Evolutionary conservation across 1,284 basidiomycete genomes (phyloP).

Genomic region (Trametes pubescens): DNA sequence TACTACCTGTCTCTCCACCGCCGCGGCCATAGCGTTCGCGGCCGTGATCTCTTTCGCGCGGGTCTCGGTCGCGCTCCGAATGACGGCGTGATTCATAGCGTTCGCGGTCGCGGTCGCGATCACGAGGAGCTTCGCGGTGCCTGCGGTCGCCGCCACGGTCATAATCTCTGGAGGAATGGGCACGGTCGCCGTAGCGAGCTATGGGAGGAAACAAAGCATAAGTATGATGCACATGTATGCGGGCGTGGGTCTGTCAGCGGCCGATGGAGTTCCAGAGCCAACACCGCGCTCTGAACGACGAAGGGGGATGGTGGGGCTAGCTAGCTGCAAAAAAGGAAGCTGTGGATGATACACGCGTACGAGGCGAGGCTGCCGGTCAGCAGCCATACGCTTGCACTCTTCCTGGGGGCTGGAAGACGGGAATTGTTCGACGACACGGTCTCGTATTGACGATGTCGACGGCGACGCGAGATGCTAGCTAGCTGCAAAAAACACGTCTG

Average conservation of each 20-base stretch:
- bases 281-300: background rate
- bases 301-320: constrained; percentile 47
- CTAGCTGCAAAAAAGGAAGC: constrained; percentile 59
- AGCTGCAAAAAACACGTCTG: constrained; percentile 27
- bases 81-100: constrained; percentile 42
- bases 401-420: background rate
- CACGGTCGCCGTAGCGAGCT: constrained; percentile 57
- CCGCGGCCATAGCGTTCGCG: constrained; percentile 43
- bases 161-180: constrained; percentile 52
- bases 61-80: constrained; percentile 46
- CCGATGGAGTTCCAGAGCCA: background rate
- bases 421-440: background rate
- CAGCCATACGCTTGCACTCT: background rate
- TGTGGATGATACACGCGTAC: background rate
- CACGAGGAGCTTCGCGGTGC: constrained; percentile 56
- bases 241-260: constrained; percentile 41
- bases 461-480: constrained; percentile 5
- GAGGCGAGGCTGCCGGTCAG: background rate
- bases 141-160: constrained; percentile 40
- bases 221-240: constrained; percentile 38
- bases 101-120: constrained; percentile 47
- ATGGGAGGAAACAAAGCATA: constrained; percentile 36
- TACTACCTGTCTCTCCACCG: constrained; percentile 47
- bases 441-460: constrained; percentile 10
- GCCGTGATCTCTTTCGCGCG: constrained; percentile 53